These are phyloP conservation scores for Xylariomycetidae sp. DNA, from an alignment of 2,329 filamentous ascomycete species.

Conservation along the genomic window DNA sequence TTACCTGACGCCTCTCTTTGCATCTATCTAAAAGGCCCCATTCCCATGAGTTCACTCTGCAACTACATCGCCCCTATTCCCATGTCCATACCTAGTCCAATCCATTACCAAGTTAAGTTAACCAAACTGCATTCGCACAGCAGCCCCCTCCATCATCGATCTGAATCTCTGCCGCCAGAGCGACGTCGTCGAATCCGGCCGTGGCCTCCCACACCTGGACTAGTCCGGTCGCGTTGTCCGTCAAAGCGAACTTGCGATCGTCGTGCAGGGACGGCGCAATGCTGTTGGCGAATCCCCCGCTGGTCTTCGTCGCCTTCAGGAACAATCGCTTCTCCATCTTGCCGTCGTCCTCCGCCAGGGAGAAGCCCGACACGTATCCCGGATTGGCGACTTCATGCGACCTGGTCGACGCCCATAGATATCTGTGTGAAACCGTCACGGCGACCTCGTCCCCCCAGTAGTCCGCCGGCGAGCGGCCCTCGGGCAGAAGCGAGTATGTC, in stretches of 20 bases:
- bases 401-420: conserved; percentile 28
- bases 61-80: too few relatives aligned
- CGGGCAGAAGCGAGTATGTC: conserved; percentile 18
- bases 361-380: conserved; percentile 31
- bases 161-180: conserved; percentile 17
- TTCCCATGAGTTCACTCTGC: too few relatives aligned
- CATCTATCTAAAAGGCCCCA: too few relatives aligned
- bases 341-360: conserved; percentile 19
- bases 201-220: conserved; percentile 32
- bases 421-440: conserved; percentile 19
- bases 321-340: conserved; percentile 25
- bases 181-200: conserved; percentile 16
- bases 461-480: conserved; percentile 12
- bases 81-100: too few relatives aligned
- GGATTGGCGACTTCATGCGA: conserved; percentile 10
- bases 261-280: conserved; percentile 27
- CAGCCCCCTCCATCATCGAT: conserved; percentile 18
- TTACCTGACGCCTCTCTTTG: too few relatives aligned
- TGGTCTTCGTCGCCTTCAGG: conserved; percentile 24
- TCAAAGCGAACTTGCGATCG: conserved; percentile 28
- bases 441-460: conserved; percentile 31
- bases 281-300: conserved; percentile 31
- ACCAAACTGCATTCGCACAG: conserved; percentile 24
- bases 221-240: conserved; percentile 30
- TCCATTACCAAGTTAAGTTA: too few relatives aligned